A percentile compares a stretch with the other conserved stretches of the same genome.
Evolutionary conservation across 768 basidiomycete species (phyloP).

Genomic region (Rhizopogon rudus): DNA sequence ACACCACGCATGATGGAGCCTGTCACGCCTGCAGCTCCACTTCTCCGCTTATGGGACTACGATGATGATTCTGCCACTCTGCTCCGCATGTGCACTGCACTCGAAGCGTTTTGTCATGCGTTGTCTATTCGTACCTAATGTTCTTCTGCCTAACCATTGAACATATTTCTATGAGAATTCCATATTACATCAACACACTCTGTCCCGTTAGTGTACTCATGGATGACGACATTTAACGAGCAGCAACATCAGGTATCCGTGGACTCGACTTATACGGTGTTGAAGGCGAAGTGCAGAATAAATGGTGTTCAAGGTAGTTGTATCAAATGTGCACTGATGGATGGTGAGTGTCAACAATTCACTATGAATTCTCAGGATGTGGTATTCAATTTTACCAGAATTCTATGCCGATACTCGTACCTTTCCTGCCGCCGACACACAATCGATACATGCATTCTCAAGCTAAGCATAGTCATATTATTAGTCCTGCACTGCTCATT

Average conservation of each 20-base stretch:
- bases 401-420: too few relatives aligned
- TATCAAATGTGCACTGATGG: slow-evolving; percentile 11
- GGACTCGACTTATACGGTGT: slow-evolving; percentile 10
- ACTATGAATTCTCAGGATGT: too few relatives aligned
- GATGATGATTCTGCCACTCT: slow-evolving; percentile 27
- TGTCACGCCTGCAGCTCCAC: slow-evolving; percentile 27
- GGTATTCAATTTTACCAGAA: too few relatives aligned
- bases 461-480: too few relatives aligned
- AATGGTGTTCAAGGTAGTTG: slow-evolving; percentile 23
- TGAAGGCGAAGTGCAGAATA: slow-evolving; percentile 24
- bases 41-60: slow-evolving; percentile 40
- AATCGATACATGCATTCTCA: too few relatives aligned
- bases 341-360: too few relatives aligned
- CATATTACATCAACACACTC: slow-evolving; percentile 13
- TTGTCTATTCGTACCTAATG: slow-evolving; percentile 22
- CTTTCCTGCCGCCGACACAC: too few relatives aligned
- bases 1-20: slow-evolving; percentile 7
- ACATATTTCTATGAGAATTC: slow-evolving; percentile 31
- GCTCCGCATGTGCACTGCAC: slow-evolving; percentile 29
- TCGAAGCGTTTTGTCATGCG: slow-evolving; percentile 35
- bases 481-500: too few relatives aligned
- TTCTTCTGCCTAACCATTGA: slow-evolving; percentile 33
- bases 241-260: slow-evolving; percentile 5
- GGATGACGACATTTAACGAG: slow-evolving; percentile 31
- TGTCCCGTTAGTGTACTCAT: slow-evolving; percentile 17